These are phyloP conservation scores for Nemania sp. DNA, from an alignment of 2,329 filamentous ascomycete species.

Conservation along the genomic window DNA sequence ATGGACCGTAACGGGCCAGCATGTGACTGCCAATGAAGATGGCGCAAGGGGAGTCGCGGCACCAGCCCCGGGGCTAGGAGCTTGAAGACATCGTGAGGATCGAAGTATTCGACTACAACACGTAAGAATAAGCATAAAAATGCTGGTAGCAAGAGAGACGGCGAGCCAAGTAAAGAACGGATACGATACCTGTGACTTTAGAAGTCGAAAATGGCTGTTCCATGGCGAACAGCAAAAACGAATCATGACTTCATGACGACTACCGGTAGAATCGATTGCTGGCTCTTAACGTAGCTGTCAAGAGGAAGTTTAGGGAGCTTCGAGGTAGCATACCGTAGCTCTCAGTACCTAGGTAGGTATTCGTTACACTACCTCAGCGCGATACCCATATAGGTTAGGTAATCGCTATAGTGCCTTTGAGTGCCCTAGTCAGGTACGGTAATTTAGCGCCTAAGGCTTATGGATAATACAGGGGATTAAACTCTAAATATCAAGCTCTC, in stretches of 20 bases:
- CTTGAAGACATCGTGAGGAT: conserved; percentile 86
- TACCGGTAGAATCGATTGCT: too few relatives aligned
- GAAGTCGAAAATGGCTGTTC: conserved; percentile 71
- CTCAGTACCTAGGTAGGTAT: too few relatives aligned
- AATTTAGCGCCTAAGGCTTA: too few relatives aligned
- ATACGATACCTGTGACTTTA: conserved; percentile 70
- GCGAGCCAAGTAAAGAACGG: conserved; percentile 25
- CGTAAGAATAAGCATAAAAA: conserved; percentile 26
- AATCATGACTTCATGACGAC: conserved; percentile 40
- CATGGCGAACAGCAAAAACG: conserved; percentile 52
- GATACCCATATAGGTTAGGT: too few relatives aligned
- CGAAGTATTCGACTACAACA: conserved; percentile 84
- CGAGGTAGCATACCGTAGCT: too few relatives aligned
- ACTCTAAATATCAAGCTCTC: too few relatives aligned
- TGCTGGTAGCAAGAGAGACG: neutral
- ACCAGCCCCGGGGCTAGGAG: conserved; percentile 77
- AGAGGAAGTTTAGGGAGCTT: too few relatives aligned
- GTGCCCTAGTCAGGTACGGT: too few relatives aligned
- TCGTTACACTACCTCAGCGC: too few relatives aligned
- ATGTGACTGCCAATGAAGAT: conserved; percentile 97
- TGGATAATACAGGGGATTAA: too few relatives aligned
- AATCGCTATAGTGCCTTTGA: too few relatives aligned
- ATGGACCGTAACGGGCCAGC: conserved; percentile 90
- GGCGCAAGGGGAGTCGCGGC: conserved; percentile 79
- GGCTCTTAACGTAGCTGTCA: too few relatives aligned